Conservation (phyloP, 2,329 filamentous ascomycete species). For the Aotearoamyces nothofagi region DNA sequence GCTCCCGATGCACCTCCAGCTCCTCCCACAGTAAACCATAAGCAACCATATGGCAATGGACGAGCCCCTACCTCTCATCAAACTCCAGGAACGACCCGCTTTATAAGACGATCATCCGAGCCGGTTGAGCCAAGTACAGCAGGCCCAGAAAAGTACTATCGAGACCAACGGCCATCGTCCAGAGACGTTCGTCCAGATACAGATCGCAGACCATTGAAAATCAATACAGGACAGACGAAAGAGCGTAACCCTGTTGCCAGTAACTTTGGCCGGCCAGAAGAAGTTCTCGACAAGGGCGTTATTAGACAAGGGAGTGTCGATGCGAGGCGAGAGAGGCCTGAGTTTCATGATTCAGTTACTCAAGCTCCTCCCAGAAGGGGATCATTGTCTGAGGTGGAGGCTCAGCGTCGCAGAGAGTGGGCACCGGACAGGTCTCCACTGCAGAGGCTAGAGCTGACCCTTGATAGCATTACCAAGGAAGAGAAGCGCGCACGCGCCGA, state of each 20-base stretch:
- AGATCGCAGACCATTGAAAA: conserved; percentile 1
- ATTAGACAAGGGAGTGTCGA: conserved; percentile 7
- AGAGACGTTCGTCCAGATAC: neutral
- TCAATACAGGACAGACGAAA: neutral
- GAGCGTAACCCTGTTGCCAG: neutral
- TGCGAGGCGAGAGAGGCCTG: conserved; percentile 7
- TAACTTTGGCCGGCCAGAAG: no score
- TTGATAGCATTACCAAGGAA: conserved; percentile 89
- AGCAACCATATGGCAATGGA: conserved; percentile 28
- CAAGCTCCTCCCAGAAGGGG: conserved; percentile 18
- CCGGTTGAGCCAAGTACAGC: conserved; percentile 9
- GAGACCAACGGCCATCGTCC: conserved; percentile 1
- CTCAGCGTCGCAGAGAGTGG: conserved; percentile 37
- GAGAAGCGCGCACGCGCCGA: conserved; percentile 78
- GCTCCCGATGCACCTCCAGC: conserved; percentile 46
- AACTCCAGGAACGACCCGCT: conserved; percentile 14
- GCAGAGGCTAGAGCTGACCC: conserved; percentile 80
- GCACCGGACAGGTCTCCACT: conserved; percentile 79
- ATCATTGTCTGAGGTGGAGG: conserved; percentile 19
- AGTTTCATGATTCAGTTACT: conserved; percentile 8
- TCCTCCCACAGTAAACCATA: conserved; percentile 40
- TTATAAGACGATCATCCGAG: conserved; percentile 17
- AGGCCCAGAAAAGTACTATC: conserved; percentile 4
- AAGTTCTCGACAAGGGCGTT: conserved; percentile 7
- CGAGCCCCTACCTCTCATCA: conserved; percentile 18